Evolutionary conservation across 2,329 filamentous ascomycete genomes (phyloP).

Genomic region (Fusarium paranaense): DNA sequence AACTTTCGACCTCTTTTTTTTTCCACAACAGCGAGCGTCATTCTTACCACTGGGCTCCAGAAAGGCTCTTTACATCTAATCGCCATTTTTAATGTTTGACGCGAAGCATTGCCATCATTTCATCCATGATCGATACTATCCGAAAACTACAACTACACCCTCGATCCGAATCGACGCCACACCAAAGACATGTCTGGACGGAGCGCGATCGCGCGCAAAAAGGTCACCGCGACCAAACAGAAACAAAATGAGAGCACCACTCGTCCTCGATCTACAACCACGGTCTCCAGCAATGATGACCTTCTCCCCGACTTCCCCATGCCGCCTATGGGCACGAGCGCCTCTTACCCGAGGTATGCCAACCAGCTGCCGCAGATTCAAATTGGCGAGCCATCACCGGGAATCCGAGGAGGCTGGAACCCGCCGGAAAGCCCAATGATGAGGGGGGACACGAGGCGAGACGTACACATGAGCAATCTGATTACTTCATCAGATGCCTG

Average conservation of each 20-base stretch:
- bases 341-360: conserved; percentile 58
- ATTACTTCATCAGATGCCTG: conserved; percentile 50
- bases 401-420: conserved; percentile 13
- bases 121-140: neutral
- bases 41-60: neutral
- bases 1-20: neutral
- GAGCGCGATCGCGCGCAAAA: conserved; percentile 69
- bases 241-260: conserved; percentile 39
- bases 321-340: conserved; percentile 51
- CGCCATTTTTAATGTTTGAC: neutral
- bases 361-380: conserved; percentile 30
- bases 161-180: neutral
- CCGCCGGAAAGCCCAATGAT: conserved; percentile 19
- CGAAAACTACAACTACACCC: neutral
- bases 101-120: neutral
- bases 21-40: neutral
- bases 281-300: conserved; percentile 56
- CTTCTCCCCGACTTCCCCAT: conserved; percentile 53
- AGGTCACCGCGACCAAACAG: conserved; percentile 62
- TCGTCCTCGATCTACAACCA: conserved; percentile 51
- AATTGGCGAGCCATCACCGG: conserved; percentile 3
- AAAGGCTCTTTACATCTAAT: neutral
- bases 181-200: conserved; percentile 63
- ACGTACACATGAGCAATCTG: conserved; percentile 45
- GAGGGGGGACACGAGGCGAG: conserved; percentile 33